Base-by-base conservation (phyloP, 1,284 basidiomycete species). In the Amylostereum areolatum region DNA sequence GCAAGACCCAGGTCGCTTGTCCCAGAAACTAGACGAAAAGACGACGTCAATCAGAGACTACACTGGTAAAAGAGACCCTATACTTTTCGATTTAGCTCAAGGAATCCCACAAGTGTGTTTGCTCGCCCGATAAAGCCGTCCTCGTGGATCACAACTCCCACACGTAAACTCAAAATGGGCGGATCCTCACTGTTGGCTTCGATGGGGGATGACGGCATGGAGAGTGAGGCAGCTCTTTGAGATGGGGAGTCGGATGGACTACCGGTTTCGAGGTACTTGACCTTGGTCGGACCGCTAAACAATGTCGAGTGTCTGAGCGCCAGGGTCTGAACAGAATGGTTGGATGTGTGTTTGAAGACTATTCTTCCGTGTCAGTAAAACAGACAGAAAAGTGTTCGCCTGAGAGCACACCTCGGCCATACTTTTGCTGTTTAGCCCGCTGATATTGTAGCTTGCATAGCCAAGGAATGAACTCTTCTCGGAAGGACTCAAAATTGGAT, bases 381-480 rank as follows among this genome's bases (percentile, higher is more conserved):
- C n/a, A n/a, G n/a, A n/a, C n/a, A n/a, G n/a, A n/a, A n/a, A n/a
- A n/a, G n/a, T n/a, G n/a, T n/a, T n/a, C n/a, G n/a, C n/a, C n/a
- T n/a, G 32, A 45, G 33, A 52, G 28, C 68, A 47, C 57, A 84
- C 83, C 64, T 49, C 66, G 62, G 28, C 69, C 74, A 55, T 87
- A 87, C 66, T 81, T 85, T 42, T 65, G 67, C 52, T 72, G 70
- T 57, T 80, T 82, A 6, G 73, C 71, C 8, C 70, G 67, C 49
- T 85, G 82, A 57, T 92, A 92, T 52, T 89, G 86, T 5, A 89
- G 71, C 64, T 91, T 92, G 68, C 90, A 86, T 41, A 95, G 64
- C 89, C 91, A 95, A 0, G 92, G 92, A 5, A 96, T 66, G 58
- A 95, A 89, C 55, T 95, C 91, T 63, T 94, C 89, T 47, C 85